phyloP scores from a whole-genome alignment of 495 filamentous ascomycete genomes.

The Daldinia loculata region DNA sequence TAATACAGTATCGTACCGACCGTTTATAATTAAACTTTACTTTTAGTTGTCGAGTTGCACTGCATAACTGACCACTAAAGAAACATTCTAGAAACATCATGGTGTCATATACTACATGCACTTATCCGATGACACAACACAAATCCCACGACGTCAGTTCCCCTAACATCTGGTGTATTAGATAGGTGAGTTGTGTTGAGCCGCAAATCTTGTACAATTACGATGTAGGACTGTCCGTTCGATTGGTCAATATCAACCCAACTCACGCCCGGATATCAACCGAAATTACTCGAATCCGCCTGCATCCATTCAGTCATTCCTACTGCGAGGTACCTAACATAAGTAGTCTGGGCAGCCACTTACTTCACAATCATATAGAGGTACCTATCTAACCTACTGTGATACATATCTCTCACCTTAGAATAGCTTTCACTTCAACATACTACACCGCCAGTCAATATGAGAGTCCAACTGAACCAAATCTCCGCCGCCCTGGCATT shows the following conservation, averaged over 20 bases:
- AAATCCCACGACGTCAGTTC: neutral
- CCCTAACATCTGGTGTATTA: neutral
- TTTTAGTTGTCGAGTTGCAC: neutral
- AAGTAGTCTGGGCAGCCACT: neutral
- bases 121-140: neutral
- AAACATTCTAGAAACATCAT: neutral
- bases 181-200: neutral
- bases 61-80: neutral
- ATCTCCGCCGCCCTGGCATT: neutral
- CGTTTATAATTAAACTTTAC: neutral
- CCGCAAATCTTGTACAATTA: neutral
- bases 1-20: too few relatives aligned
- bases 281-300: neutral
- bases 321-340: neutral
- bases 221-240: neutral
- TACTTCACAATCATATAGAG: neutral
- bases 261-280: neutral
- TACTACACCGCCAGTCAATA: constrained; percentile 7
- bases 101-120: neutral
- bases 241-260: neutral
- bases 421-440: neutral
- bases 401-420: neutral
- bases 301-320: neutral
- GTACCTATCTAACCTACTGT: neutral
- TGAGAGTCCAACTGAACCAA: constrained; percentile 1